Base-by-base conservation (phyloP, 371 early-diverging fungal species). In the Phascolomyces articulosus region DNA sequence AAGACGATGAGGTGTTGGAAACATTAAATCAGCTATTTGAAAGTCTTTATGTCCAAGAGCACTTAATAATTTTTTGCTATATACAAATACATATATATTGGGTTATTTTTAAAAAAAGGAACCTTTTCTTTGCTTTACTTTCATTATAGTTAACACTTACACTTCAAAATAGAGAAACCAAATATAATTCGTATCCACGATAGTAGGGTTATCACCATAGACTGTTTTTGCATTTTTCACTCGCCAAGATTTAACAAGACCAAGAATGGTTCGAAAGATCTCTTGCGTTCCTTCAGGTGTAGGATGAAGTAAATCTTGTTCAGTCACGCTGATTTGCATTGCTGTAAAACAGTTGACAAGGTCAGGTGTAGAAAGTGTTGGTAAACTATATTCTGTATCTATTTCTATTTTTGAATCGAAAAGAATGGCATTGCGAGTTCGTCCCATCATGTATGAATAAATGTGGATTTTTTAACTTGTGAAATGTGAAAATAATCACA, bases 251-350 rank as follows among this genome's bases (percentile, higher is more conserved):
- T 63, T 57, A 15, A 69, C 23, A 23, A 69, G 44, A 27, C 53
- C 40, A 6, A 71, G 41, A 27, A 67, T 60, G 49, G 55, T 61
- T 51, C 63, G 63, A 49, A 61, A 71, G 27, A 71, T 49, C 40
- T 64, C 62, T 29, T 58, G 58, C 16, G 64, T 65, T 6, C 65
- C 58, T 20, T 51, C 34, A 34, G 62, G 59, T 0, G 67, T 64
- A 8, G 71, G 71, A 64, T 71, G 67, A 6, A 71, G 31, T 16
- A 71, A 56, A 58, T 71, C 68, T 11, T 53, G 51, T 49, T 67
- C 71, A 0, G 61, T 67, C 15, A 67, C 64, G 9, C 49, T 53
- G 16, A 71, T 40, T 8, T 67, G 59, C 62, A 71, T 70, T 26
- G 66, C 63, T 38, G 55, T 55, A 21, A 70, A 58, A 23, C 51